These are phyloP conservation scores for Monosporascus sp. DNA, from an alignment of 2,329 filamentous ascomycete species.

Conservation along the genomic window DNA sequence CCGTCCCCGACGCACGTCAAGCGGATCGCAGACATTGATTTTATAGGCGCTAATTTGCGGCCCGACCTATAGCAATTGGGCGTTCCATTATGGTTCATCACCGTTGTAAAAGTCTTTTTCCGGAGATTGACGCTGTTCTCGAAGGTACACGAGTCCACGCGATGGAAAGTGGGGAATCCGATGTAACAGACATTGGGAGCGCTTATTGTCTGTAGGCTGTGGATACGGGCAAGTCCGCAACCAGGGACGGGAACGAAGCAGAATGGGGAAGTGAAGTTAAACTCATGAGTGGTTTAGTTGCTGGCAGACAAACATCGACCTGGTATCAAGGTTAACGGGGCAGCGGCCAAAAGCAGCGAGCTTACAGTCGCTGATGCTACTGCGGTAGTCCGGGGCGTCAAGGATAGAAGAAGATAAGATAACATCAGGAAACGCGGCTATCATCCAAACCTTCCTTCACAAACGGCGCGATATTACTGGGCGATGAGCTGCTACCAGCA, in stretches of 20 bases:
- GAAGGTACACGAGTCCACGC: background rate
- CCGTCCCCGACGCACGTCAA: slow-evolving; percentile 1
- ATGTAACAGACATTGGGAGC: background rate
- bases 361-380: background rate
- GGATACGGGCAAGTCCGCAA: background rate
- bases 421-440: background rate
- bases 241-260: background rate
- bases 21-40: too few species aligned
- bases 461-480: background rate
- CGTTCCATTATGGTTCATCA: background rate
- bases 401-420: background rate
- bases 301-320: background rate
- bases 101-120: background rate
- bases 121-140: background rate
- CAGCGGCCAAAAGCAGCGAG: background rate
- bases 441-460: background rate
- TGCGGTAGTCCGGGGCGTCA: background rate
- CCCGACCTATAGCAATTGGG: background rate
- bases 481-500: background rate
- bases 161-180: background rate
- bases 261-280: background rate
- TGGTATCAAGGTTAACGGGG: background rate
- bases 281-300: background rate
- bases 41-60: too few species aligned
- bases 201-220: background rate